Evolutionary conservation across 768 basidiomycete genomes (phyloP).

Genomic region (Mycena maculata): DNA sequence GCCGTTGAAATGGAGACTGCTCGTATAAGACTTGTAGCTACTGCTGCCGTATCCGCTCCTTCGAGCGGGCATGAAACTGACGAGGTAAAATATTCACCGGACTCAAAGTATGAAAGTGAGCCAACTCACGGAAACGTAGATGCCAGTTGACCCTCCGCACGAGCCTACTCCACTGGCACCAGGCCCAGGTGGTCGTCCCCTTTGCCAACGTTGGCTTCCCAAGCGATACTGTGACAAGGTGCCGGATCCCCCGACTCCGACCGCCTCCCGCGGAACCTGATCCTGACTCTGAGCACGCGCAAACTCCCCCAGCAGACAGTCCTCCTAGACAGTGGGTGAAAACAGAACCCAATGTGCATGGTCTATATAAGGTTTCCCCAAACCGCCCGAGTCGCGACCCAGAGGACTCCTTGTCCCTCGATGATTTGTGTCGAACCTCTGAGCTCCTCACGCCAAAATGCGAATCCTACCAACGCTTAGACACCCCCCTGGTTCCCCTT

Average conservation of each 20-base stretch:
- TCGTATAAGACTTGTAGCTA: no score
- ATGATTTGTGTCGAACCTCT: conserved; percentile 32
- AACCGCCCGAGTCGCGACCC: conserved; percentile 34
- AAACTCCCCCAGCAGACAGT: neutral
- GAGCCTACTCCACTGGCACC: neutral
- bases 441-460: neutral
- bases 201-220: neutral
- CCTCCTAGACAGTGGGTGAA: conserved; percentile 14
- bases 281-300: no score
- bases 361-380: conserved; percentile 38
- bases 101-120: no score
- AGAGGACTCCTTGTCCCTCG: conserved; percentile 30
- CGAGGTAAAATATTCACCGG: no score
- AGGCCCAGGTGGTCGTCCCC: conserved; percentile 4
- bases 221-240: neutral
- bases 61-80: no score
- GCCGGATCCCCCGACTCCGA: neutral
- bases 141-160: no score
- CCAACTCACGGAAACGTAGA: no score
- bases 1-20: no score
- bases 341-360: conserved; percentile 36
- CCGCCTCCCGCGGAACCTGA: neutral
- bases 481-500: conserved; percentile 31
- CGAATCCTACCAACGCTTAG: no score
- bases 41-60: no score